Base-by-base conservation (phyloP, 2,329 filamentous ascomycete genomes). In the Amphichorda felina region DNA sequence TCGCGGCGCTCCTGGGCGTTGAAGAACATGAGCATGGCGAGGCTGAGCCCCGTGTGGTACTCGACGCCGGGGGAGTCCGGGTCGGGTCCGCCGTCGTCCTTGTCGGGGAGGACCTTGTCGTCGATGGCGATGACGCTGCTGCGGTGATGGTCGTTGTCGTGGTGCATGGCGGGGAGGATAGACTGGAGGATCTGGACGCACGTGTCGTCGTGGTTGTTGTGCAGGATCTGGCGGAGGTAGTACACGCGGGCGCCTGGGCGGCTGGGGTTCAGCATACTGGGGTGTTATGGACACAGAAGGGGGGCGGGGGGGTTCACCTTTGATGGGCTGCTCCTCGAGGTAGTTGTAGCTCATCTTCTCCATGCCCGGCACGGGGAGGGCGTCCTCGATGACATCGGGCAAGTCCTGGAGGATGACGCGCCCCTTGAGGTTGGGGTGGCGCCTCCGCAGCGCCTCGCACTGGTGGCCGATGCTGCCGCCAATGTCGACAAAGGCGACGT, bases 191-290 rank as follows among this genome's bases (percentile, higher is more conserved):
- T 53, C 17, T 36, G 24, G 21, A 47, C 35, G 34, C 47, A 48
- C 9, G 41, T 42, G 26, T 41, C 41, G 27, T 49, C 47, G 18
- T 48, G 38, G 22, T 49, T 40, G 27, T 52, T 47, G 37, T 51
- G 50, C 35, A 53, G 25, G 14, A 53, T 47, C n/a, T 49, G 43
- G 19, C 49, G 47, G 26, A 50, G 47, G 35, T 51, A 51, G 34
- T 50, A 50, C 4, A 46, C 44, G 4, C 41, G 38, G 4, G 45
- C 48, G 33, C 35, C 45, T 49, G 18, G 18, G 24, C 8, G 24
- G 24, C n/a, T 8, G 8, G 24, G n/a, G 24, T n/a, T 26, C 24
- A 8, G n/a, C 8, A 26, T 8, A n/a, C 24, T 26, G 8, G 24
- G 24, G 24, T 8, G n/a, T 26, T 26, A n/a, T 26, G 24, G 24